phyloP scores from a whole-genome alignment of 495 filamentous ascomycete genomes.

The Lasiosphaeria ovina region DNA sequence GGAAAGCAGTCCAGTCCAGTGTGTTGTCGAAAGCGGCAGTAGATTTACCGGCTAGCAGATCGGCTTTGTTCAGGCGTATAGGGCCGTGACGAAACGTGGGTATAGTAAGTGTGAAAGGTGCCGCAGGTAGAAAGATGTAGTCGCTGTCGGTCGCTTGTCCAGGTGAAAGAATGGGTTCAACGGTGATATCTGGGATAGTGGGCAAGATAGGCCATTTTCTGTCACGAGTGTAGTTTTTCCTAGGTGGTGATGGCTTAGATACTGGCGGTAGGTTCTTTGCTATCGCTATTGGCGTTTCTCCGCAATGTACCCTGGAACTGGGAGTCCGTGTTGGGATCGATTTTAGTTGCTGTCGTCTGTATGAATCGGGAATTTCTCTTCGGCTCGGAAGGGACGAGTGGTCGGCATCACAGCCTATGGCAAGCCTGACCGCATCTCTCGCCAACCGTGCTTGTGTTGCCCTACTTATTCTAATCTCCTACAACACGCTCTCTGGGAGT shows the following conservation, averaged over 20 bases:
- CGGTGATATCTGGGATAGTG: slow-evolving; percentile 43
- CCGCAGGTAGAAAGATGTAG: slow-evolving; percentile 41
- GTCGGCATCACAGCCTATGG: too few relatives aligned
- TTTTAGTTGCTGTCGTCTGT: too few relatives aligned
- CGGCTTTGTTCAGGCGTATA: slow-evolving; percentile 45
- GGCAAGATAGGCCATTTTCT: slow-evolving; percentile 33
- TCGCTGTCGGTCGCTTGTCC: slow-evolving; percentile 27
- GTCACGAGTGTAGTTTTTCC: too few relatives aligned
- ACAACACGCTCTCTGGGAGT: slow-evolving; percentile 42
- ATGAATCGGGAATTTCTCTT: slow-evolving; percentile 16
- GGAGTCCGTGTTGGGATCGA: too few relatives aligned
- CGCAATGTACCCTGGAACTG: too few relatives aligned
- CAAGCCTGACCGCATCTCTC: slow-evolving; percentile 16
- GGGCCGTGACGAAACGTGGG: slow-evolving; percentile 48
- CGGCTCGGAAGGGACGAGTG: slow-evolving; percentile 7
- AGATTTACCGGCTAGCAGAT: slow-evolving; percentile 32
- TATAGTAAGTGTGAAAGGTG: slow-evolving; percentile 39
- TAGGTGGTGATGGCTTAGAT: slow-evolving; percentile 16
- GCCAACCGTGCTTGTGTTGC: slow-evolving; percentile 21
- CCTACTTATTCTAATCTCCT: slow-evolving; percentile 39
- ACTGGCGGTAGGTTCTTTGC: slow-evolving; percentile 20
- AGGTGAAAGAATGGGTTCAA: slow-evolving; percentile 16
- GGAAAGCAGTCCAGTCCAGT: slow-evolving; percentile 56
- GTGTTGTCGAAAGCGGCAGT: slow-evolving; percentile 41
- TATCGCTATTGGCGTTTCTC: slow-evolving; percentile 4